Base-by-base conservation (phyloP, 2,329 filamentous ascomycete genomes). In the Fusarium sp. region DNA sequence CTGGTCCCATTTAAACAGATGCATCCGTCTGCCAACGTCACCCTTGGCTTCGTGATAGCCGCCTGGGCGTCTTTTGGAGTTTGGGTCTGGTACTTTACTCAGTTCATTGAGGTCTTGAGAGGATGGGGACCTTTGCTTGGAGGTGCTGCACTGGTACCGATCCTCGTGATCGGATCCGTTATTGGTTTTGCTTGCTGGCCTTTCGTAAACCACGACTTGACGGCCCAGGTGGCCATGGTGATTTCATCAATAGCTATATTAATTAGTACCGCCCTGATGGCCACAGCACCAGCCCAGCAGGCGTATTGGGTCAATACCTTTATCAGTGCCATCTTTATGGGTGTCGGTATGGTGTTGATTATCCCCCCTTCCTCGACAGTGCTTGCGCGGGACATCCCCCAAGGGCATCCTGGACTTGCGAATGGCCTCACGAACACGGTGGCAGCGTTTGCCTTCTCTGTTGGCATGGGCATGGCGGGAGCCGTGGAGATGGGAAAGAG, bases 21-120 rank as follows among this genome's bases (percentile, higher is more conserved):
- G 31, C 53, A 63, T 14, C 44, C 53, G 9, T 42, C 63, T 21
- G 53, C 68, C 38, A 53, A 43, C 9, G 32, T 59, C 2, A 53
- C 58, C 6, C 44, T 71, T 29, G 61, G 61, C 9, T 71, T 68
- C 15, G 43, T 56, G 4, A 48, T 56, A 35, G 49, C 63, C 9
- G 59, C 50, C 32, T 71, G 58, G 53, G 67, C 57, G 13, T 59
- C 61, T 7, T 71, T 71, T 47, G 66, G 57, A 4, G 47, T 71
- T 4, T 71, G 69, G 69, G 42, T 62, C 14, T 71, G 69, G 68
- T 69, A 71, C 46, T 60, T 67, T 19, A 48, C 60, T 19, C 68
- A 65, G 27, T 61, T 70, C n/a, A 41, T 70, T 5, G 63, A 68
- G 41, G 57, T 59, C 10, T 6, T 71, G 11, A 61, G 69, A 43